Evolutionary conservation across 2,329 filamentous ascomycete genomes (phyloP).

Genomic region (Stachybotrys echinatus): DNA sequence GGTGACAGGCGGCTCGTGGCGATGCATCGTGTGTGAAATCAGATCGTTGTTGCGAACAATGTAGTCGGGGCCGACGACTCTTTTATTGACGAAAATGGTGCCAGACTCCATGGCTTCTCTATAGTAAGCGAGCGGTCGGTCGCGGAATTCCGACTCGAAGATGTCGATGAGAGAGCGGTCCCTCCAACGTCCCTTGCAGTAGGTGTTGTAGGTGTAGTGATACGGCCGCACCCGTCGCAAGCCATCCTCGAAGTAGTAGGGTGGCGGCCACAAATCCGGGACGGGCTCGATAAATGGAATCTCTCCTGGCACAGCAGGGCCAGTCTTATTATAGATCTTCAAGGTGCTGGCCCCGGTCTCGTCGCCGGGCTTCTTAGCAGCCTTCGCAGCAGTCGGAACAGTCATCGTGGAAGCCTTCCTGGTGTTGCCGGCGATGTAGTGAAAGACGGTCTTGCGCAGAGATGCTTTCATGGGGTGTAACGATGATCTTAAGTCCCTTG

Average conservation of each 20-base stretch:
- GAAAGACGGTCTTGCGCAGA: not conserved
- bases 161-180: slow-evolving; percentile 77
- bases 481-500: not conserved
- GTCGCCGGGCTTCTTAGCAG: not conserved
- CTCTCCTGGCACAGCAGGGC: not conserved
- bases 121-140: slow-evolving; percentile 83
- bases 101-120: slow-evolving; percentile 76
- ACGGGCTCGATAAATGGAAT: slow-evolving; percentile 23
- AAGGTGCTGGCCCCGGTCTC: not conserved
- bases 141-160: slow-evolving; percentile 87
- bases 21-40: slow-evolving; percentile 88
- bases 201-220: slow-evolving; percentile 91
- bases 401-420: not conserved
- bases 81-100: slow-evolving; percentile 74
- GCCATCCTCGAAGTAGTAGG: slow-evolving; percentile 80
- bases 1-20: slow-evolving; percentile 91
- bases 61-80: slow-evolving; percentile 60
- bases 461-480: not conserved
- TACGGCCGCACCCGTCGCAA: slow-evolving; percentile 82
- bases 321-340: not conserved
- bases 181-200: slow-evolving; percentile 90
- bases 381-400: not conserved
- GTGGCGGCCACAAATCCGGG: slow-evolving; percentile 45
- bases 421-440: not conserved
- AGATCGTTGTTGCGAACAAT: slow-evolving; percentile 83